phyloP scores from a whole-genome alignment of 179 eudicot species.

The Spergularia azorica region DNA sequence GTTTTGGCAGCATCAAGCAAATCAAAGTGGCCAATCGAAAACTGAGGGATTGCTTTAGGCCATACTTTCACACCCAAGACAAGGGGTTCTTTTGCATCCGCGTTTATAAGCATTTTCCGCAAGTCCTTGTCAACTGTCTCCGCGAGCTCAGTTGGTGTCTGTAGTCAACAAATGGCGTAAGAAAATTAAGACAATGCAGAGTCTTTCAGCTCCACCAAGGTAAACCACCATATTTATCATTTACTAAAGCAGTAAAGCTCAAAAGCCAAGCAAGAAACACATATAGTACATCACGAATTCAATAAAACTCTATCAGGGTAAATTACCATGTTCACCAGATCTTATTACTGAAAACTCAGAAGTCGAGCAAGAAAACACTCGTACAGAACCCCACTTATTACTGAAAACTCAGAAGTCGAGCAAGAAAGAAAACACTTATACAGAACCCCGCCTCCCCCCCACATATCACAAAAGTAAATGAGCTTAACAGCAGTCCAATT shows the following conservation, averaged over 20 bases:
- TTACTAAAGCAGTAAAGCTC: background rate
- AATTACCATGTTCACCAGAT: too few relatives aligned
- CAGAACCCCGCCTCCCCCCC: too few relatives aligned
- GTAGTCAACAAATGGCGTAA: conserved; percentile 5
- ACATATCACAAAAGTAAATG: too few relatives aligned
- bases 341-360: too few relatives aligned
- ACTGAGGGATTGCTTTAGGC: conserved; percentile 89
- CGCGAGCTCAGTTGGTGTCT: conserved; percentile 69
- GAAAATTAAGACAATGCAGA: conserved; percentile 1
- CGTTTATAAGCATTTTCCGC: conserved; percentile 66
- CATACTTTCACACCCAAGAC: conserved; percentile 71
- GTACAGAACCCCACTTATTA: too few relatives aligned
- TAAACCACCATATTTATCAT: background rate
- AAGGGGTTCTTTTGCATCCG: conserved; percentile 57
- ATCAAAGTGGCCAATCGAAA: conserved; percentile 73
- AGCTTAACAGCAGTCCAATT: too few relatives aligned
- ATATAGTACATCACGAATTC: too few relatives aligned
- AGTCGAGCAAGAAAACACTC: too few relatives aligned
- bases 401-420: too few relatives aligned
- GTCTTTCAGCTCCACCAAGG: background rate
- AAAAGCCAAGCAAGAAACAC: background rate
- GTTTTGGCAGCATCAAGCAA: conserved; percentile 60
- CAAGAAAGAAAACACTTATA: too few relatives aligned
- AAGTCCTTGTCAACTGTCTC: conserved; percentile 76
- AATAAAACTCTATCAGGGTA: too few relatives aligned